phyloP scores from a whole-genome alignment of 2,329 filamentous ascomycete species.

The Fusarium miscanthi region DNA sequence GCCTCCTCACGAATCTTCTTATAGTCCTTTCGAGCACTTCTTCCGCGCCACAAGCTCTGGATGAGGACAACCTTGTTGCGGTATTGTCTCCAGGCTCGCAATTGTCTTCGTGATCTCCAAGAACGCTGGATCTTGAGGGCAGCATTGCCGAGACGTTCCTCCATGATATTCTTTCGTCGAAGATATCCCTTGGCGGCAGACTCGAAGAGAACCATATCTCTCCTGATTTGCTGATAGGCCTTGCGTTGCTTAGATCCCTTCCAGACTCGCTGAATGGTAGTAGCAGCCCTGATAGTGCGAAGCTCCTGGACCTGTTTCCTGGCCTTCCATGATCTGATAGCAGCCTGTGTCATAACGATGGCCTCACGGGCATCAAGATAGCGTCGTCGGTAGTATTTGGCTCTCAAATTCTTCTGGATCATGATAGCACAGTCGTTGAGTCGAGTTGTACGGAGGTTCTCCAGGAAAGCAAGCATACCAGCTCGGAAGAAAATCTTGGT shows the following conservation, averaged over 20 bases:
- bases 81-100: slow-evolving; percentile 87
- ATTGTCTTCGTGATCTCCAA: slow-evolving; percentile 84
- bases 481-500: slow-evolving; percentile 99
- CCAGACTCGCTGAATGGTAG: slow-evolving; percentile 95
- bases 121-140: slow-evolving; percentile 89
- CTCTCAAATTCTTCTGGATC: slow-evolving; percentile 98
- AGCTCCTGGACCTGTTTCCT: slow-evolving; percentile 82
- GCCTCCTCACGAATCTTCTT: slow-evolving; percentile 94
- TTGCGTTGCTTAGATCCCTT: slow-evolving; percentile 91
- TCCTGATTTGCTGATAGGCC: slow-evolving; percentile 79
- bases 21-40: slow-evolving; percentile 81
- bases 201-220: slow-evolving; percentile 88
- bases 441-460: slow-evolving; percentile 89
- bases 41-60: slow-evolving; percentile 94
- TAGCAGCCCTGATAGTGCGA: slow-evolving; percentile 86
- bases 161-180: slow-evolving; percentile 89
- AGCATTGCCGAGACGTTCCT: slow-evolving; percentile 92
- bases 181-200: slow-evolving; percentile 92
- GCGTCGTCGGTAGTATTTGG: slow-evolving; percentile 92
- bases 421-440: slow-evolving; percentile 95
- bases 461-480: slow-evolving; percentile 97
- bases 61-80: slow-evolving; percentile 89
- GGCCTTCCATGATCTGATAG: slow-evolving; percentile 80
- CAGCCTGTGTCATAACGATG: slow-evolving; percentile 82
- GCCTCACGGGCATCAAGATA: slow-evolving; percentile 89